These are phyloP conservation scores for Sarocladium oryzae DNA, from an alignment of 2,329 filamentous ascomycete species.

Conservation along the genomic window DNA sequence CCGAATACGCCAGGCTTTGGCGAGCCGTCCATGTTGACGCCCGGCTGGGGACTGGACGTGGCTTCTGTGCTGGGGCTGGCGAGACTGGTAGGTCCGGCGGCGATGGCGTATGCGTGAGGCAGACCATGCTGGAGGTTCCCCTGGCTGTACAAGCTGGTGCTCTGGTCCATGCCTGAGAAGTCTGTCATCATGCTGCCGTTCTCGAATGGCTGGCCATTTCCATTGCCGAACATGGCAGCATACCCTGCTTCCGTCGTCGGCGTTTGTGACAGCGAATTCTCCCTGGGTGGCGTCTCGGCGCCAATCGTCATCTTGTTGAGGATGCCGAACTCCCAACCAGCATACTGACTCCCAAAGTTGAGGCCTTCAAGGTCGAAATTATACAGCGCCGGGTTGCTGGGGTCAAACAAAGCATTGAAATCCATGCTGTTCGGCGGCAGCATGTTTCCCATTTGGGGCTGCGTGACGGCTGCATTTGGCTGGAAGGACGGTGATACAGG, in stretches of 20 bases:
- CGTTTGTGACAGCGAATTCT: slow-evolving; percentile 44
- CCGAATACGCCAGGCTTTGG: slow-evolving; percentile 25
- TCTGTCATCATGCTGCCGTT: slow-evolving; percentile 40
- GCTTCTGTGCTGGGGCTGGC: slow-evolving; percentile 60
- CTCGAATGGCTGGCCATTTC: slow-evolving; percentile 35
- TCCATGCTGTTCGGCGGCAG: slow-evolving; percentile 43
- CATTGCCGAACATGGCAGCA: slow-evolving; percentile 44
- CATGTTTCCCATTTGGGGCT: slow-evolving; percentile 36
- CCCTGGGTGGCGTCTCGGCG: slow-evolving; percentile 69
- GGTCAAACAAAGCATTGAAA: slow-evolving; percentile 70
- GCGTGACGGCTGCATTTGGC: slow-evolving; percentile 27
- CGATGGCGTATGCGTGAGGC: slow-evolving; percentile 60
- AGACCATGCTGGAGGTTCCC: slow-evolving; percentile 56
- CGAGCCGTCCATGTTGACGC: slow-evolving; percentile 49
- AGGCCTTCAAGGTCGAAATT: slow-evolving; percentile 93
- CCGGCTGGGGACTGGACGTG: slow-evolving; percentile 53
- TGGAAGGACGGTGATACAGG: slow-evolving; percentile 71
- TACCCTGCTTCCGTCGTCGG: slow-evolving; percentile 32
- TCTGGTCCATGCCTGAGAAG: slow-evolving; percentile 46
- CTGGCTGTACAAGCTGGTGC: slow-evolving; percentile 43
- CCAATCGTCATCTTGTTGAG: slow-evolving; percentile 81
- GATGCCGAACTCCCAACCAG: slow-evolving; percentile 92
- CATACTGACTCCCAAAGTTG: slow-evolving; percentile 88
- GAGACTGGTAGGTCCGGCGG: slow-evolving; percentile 54
- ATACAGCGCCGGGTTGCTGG: slow-evolving; percentile 85